Evolutionary conservation across 371 early-diverging fungal species (phyloP).

Genomic region (Choanephora cucurbitarum): DNA sequence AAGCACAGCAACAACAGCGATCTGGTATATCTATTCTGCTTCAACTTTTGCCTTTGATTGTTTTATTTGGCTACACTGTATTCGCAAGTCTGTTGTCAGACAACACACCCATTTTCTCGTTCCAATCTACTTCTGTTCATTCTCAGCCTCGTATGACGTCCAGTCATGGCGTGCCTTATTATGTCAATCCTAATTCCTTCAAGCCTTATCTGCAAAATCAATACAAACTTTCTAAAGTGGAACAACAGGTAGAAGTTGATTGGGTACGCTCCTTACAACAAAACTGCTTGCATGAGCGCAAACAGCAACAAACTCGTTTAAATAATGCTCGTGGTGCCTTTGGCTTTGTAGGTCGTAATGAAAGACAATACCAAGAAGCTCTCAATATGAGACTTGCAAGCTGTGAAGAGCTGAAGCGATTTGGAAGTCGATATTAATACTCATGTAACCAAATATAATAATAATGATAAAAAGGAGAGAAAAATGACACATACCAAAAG

Average conservation of each 20-base stretch:
- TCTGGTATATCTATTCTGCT: slow-evolving; percentile 38
- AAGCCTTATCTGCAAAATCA: slow-evolving; percentile 25
- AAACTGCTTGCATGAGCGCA: slow-evolving; percentile 35
- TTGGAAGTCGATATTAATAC: slow-evolving; percentile 20
- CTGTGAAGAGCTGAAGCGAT: slow-evolving; percentile 43
- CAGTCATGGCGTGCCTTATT: slow-evolving; percentile 41
- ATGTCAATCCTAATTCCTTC: slow-evolving; percentile 46
- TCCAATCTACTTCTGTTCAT: slow-evolving; percentile 40
- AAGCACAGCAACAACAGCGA: slow-evolving; percentile 23
- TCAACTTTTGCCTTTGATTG: slow-evolving; percentile 44
- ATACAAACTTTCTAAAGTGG: slow-evolving; percentile 36
- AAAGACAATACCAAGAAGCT: slow-evolving; percentile 39
- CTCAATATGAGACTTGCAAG: slow-evolving; percentile 35
- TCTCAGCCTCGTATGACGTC: slow-evolving; percentile 40
- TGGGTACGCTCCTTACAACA: slow-evolving; percentile 44
- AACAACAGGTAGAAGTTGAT: slow-evolving; percentile 45
- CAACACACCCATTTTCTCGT: slow-evolving; percentile 38
- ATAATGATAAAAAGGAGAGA: too few relatives aligned
- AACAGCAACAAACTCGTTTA: slow-evolving; percentile 27
- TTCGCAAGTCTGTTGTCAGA: slow-evolving; percentile 45
- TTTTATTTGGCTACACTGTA: slow-evolving; percentile 46
- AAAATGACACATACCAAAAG: too few relatives aligned
- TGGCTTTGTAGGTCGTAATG: slow-evolving; percentile 39
- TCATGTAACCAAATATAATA: too few relatives aligned
- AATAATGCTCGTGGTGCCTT: slow-evolving; percentile 42